Evolutionary conservation across 768 basidiomycete species (phyloP), one percentile per base, ranked within the genome.

Genomic region (Collybia mongolica): DNA sequence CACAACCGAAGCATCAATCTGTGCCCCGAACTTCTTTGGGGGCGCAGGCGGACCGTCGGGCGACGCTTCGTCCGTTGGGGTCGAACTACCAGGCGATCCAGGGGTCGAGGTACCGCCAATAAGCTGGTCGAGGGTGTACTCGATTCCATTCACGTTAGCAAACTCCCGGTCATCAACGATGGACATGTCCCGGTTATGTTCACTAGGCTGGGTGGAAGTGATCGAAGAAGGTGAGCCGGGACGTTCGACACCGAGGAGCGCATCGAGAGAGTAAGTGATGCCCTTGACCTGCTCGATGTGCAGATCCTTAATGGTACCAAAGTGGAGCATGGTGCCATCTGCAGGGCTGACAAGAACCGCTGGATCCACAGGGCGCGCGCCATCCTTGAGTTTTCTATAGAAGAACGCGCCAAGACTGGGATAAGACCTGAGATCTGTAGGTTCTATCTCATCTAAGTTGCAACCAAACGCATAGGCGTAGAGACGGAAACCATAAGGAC

Each of bases 281-380:
- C 97, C 97, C 69, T 99, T 99, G 62, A 99, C 92, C 68, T 98
- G 95, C 64, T 97, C 95, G 45, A 99, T 91, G 22, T 82, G 82
- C 43, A 83, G 74, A 57, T 83, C 81, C 46, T 80, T 69, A 54
- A 99, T 89, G 1, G 82, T 83, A 28, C 97, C 97, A 58, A 94
- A 93, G 65, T 98, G 96, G 22, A 98, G 76, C 1, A 99, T 80
- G 0, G 78, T 87, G 2, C 97, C 97, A 58, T 99, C 97, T 1
- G 97, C 95, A 1, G 97, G 97, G 54, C 90, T 93, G 53, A 92
- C 94, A 53, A 97, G 78, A 2, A 81, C 69, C 15, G 88, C 83
- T 23, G 82, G 71, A 23, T 82, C 91, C 17, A 96, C 85, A 3
- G 93, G 93, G 18, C 97, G 79, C 28, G 67, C 83, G 36, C 93